These are phyloP conservation scores for Gilbertella persicaria DNA, from an alignment of 371 early-diverging fungal genomes.

Conservation along the genomic window DNA sequence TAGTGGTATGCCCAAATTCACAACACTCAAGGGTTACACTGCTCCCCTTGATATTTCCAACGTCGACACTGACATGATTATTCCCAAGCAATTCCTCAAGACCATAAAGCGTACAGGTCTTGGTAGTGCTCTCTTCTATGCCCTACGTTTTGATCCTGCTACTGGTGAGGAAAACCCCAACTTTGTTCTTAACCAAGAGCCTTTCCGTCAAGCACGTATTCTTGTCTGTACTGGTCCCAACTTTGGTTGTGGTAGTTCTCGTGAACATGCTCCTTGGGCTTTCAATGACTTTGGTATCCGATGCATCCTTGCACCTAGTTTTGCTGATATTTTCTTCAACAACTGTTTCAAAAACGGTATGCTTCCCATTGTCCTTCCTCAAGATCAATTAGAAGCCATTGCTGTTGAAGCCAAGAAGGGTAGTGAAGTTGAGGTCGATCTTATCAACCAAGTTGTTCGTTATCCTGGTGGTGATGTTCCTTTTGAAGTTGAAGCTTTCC, in stretches of 20 bases:
- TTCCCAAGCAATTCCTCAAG: slow-evolving; percentile 77
- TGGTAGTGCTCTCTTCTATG: slow-evolving; percentile 61
- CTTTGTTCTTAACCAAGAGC: slow-evolving; percentile 65
- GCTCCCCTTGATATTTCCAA: slow-evolving; percentile 66
- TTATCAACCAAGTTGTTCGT: slow-evolving; percentile 51
- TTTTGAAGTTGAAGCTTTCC: slow-evolving; percentile 62
- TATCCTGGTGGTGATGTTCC: slow-evolving; percentile 38
- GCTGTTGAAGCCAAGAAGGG: slow-evolving; percentile 51
- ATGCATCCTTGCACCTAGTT: slow-evolving; percentile 67
- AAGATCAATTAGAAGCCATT: slow-evolving; percentile 41
- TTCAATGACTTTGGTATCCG: slow-evolving; percentile 72
- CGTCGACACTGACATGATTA: slow-evolving; percentile 75
- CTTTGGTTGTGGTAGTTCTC: slow-evolving; percentile 74
- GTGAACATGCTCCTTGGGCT: slow-evolving; percentile 80
- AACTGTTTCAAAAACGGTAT: slow-evolving; percentile 77
- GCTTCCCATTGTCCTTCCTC: slow-evolving; percentile 55
- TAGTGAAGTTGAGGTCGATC: slow-evolving; percentile 54
- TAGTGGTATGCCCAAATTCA: slow-evolving; percentile 67
- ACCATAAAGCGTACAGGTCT: slow-evolving; percentile 74
- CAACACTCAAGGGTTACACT: slow-evolving; percentile 56
- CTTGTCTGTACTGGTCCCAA: slow-evolving; percentile 65
- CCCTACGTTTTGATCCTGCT: slow-evolving; percentile 56
- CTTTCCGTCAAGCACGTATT: slow-evolving; percentile 54
- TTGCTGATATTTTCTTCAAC: slow-evolving; percentile 74
- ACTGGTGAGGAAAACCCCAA: slow-evolving; percentile 49